phyloP scores from a whole-genome alignment of 1,284 basidiomycete genomes.

The Leccinum laetum region DNA sequence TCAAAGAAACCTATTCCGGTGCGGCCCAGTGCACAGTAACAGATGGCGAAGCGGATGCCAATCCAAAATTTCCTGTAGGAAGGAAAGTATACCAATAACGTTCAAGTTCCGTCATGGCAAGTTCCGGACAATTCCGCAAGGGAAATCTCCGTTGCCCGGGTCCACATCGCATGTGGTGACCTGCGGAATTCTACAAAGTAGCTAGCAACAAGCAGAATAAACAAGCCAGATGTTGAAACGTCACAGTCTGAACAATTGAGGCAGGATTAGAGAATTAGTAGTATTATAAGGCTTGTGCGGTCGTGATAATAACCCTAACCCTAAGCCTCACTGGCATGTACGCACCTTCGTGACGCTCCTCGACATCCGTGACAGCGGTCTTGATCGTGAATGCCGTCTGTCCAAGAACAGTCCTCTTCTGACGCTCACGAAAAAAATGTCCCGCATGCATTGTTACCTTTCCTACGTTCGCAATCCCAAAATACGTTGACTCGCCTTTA shows the following conservation, averaged over 20 bases:
- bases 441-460: conserved; percentile 71
- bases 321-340: not conserved
- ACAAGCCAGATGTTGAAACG: too few relatives aligned
- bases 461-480: conserved; percentile 86
- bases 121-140: too few relatives aligned
- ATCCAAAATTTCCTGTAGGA: not conserved
- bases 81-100: too few relatives aligned
- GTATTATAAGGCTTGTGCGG: too few relatives aligned
- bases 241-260: too few relatives aligned
- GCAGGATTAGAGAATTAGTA: too few relatives aligned
- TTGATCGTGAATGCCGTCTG: conserved; percentile 23
- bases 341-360: not conserved
- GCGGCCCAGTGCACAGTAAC: not conserved
- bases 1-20: not conserved
- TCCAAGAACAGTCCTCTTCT: conserved; percentile 20
- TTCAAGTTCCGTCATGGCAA: too few relatives aligned
- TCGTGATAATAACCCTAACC: conserved; percentile 17
- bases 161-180: too few relatives aligned
- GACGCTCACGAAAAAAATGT: conserved; percentile 17
- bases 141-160: too few relatives aligned
- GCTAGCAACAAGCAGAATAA: not conserved
- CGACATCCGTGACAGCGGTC: not conserved
- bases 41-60: not conserved
- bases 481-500: conserved; percentile 85
- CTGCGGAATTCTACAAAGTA: too few relatives aligned